A percentile compares a stretch with the other conserved stretches of the same genome.
Conservation (phyloP, 768 basidiomycete species). For the Pilatotrama ljubarskyi region DNA sequence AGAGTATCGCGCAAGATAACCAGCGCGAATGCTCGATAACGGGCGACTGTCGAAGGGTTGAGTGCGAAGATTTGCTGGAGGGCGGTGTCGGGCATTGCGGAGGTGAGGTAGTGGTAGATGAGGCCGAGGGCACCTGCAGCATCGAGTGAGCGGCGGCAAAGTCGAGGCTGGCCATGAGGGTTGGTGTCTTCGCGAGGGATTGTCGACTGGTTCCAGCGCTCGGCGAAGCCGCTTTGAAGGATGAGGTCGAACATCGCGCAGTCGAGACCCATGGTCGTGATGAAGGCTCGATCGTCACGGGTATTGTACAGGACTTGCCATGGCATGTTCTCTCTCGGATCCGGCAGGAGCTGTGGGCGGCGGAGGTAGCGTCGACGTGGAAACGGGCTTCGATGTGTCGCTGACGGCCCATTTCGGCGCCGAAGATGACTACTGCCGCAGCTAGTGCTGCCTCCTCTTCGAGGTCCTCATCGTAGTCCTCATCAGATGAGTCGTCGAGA, state of each 20-base stretch:
- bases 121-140: conserved; percentile 44
- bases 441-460: no score
- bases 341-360: conserved; percentile 35
- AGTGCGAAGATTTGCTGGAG: conserved; percentile 46
- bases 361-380: conserved; percentile 32
- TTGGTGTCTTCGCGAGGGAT: conserved; percentile 36
- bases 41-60: conserved; percentile 37
- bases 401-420: no score
- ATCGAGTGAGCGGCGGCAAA: conserved; percentile 34
- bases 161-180: conserved; percentile 27
- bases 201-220: conserved; percentile 4
- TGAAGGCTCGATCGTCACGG: conserved; percentile 40
- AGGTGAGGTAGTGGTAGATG: conserved; percentile 42
- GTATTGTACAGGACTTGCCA: conserved; percentile 38
- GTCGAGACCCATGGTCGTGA: conserved; percentile 40
- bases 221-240: conserved; percentile 34
- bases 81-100: conserved; percentile 39
- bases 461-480: no score
- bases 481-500: no score
- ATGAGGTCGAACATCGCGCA: conserved; percentile 38
- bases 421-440: no score
- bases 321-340: conserved; percentile 36
- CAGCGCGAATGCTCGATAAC: conserved; percentile 38
- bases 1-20: conserved; percentile 35
- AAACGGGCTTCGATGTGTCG: not conserved